These are phyloP conservation scores for Rhinocladiella similis DNA, from an alignment of 2,329 filamentous ascomycete genomes.

Conservation along the genomic window DNA sequence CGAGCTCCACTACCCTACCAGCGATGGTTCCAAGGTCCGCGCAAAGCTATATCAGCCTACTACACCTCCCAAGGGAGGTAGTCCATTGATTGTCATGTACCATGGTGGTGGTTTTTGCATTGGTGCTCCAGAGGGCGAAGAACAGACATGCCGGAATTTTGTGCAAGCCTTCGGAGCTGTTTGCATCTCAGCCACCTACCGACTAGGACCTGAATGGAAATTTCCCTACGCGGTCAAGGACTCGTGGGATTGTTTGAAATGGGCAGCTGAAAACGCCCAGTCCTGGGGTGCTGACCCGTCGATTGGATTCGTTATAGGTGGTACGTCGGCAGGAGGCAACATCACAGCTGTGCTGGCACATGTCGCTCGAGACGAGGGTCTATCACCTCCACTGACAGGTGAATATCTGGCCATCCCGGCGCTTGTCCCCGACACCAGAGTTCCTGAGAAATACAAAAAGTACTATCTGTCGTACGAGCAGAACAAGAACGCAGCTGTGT, in stretches of 20 bases:
- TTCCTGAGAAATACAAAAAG: conserved; percentile 42
- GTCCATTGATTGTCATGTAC: conserved; percentile 28
- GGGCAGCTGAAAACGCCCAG: conserved; percentile 39
- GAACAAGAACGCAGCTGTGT: conserved; percentile 40
- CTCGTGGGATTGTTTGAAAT: conserved; percentile 28
- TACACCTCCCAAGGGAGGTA: conserved; percentile 12
- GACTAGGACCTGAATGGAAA: conserved; percentile 28
- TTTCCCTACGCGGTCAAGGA: conserved; percentile 30
- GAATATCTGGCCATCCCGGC: conserved; percentile 47
- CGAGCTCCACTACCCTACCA: conserved; percentile 28
- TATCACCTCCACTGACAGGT: conserved; percentile 48
- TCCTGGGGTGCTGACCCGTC: conserved; percentile 40
- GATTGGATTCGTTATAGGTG: conserved; percentile 52
- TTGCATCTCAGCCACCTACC: conserved; percentile 24
- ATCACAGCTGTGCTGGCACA: conserved; percentile 37
- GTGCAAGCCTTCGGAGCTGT: conserved; percentile 28
- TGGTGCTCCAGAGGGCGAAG: conserved; percentile 29
- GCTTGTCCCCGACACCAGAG: conserved; percentile 32
- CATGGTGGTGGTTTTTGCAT: conserved; percentile 33
- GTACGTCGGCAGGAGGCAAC: conserved; percentile 48
- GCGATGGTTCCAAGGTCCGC: conserved; percentile 29
- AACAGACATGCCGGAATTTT: conserved; percentile 26
- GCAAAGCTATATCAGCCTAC: conserved; percentile 29
- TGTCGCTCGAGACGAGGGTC: conserved; percentile 36
- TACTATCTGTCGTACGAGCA: conserved; percentile 37